Conservation (phyloP, 345 rosid genomes). For the Lepidium didymum region DNA sequence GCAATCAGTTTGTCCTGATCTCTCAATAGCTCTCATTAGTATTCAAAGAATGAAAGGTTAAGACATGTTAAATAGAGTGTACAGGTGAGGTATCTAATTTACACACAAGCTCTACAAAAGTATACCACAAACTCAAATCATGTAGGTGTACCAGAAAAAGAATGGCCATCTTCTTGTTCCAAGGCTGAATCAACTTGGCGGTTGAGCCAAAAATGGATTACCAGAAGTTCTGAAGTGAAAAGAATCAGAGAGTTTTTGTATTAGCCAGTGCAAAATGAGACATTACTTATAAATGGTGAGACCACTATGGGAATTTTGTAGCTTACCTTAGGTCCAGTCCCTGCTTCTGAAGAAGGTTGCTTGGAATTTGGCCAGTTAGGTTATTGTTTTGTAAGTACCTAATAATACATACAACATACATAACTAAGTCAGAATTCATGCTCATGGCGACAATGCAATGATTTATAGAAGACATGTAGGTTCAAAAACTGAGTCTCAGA, state of each 20-base stretch:
- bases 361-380: constrained; percentile 64
- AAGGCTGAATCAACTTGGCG: constrained; percentile 11
- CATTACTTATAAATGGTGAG: neutral
- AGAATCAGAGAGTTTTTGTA: neutral
- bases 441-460: neutral
- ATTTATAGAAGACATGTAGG: neutral
- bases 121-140: constrained; percentile 20
- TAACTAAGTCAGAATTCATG: neutral
- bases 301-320: neutral
- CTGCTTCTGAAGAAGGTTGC: constrained; percentile 40
- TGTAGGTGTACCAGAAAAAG: too few species aligned
- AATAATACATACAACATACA: constrained; percentile 6
- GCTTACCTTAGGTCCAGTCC: constrained; percentile 56
- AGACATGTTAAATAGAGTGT: constrained; percentile 19
- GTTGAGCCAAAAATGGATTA: constrained; percentile 31
- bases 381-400: constrained; percentile 89
- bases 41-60: constrained; percentile 21
- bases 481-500: neutral
- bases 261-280: neutral
- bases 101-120: constrained; percentile 27
- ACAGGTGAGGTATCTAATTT: constrained; percentile 23
- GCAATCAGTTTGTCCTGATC: constrained; percentile 12
- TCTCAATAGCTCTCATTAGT: neutral
- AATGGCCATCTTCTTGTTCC: constrained; percentile 11
- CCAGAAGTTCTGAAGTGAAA: constrained; percentile 21